Evolutionary conservation across 2,329 filamentous ascomycete genomes (phyloP).

Genomic region (Cordyceps fumosorosea): DNA sequence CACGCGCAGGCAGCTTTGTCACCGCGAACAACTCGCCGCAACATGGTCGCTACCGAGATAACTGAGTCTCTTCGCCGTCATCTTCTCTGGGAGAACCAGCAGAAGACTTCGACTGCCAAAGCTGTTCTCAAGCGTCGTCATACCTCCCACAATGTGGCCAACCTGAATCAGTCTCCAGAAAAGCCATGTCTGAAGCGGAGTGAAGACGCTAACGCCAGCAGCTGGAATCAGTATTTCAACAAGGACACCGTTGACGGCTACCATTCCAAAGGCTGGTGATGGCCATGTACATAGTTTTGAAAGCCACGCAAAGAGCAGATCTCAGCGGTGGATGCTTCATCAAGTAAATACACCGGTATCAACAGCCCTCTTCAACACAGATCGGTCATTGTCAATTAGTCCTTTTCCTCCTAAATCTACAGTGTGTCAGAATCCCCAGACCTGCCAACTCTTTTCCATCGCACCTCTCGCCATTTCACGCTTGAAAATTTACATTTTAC

Average conservation of each 20-base stretch:
- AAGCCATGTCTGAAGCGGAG: slow-evolving; percentile 48
- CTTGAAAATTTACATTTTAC: neutral
- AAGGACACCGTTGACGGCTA: slow-evolving; percentile 53
- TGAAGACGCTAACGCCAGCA: slow-evolving; percentile 59
- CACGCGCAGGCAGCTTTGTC: slow-evolving; percentile 71
- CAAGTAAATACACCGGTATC: neutral
- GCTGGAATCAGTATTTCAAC: slow-evolving; percentile 82
- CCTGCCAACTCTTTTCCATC: no score
- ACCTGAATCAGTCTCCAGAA: slow-evolving; percentile 75
- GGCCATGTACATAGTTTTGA: neutral
- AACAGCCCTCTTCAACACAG: neutral
- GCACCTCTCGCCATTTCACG: no score
- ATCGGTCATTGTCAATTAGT: neutral
- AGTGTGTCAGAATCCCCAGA: no score
- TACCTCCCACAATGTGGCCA: slow-evolving; percentile 83
- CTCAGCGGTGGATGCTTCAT: neutral
- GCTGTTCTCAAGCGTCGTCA: slow-evolving; percentile 81
- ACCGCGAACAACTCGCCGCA: slow-evolving; percentile 81
- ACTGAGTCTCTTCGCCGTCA: slow-evolving; percentile 89
- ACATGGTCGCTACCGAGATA: slow-evolving; percentile 92
- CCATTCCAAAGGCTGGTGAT: no score
- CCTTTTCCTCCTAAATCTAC: no score
- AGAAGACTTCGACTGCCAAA: slow-evolving; percentile 83
- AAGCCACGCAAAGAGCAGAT: neutral
- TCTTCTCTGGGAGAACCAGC: slow-evolving; percentile 89